Conservation (phyloP, 805 yeast genomes). For the Ogataea sp. region DNA sequence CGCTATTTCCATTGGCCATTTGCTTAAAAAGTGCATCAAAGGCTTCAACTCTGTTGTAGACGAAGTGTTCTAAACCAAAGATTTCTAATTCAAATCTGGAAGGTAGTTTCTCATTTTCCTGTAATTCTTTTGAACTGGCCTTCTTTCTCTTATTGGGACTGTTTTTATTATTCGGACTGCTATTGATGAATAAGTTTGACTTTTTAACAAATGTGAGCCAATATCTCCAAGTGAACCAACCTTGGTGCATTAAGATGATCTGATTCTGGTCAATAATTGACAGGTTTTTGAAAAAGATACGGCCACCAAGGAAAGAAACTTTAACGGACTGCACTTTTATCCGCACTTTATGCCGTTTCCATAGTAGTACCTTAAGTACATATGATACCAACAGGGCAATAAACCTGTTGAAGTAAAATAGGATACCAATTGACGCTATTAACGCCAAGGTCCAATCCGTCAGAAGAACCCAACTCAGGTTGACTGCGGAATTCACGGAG, state of each 20-base stretch:
- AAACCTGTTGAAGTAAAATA: constrained; percentile 72
- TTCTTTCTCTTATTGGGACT: too few relatives aligned
- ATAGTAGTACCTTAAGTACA: constrained; percentile 43
- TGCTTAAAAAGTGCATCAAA: constrained; percentile 41
- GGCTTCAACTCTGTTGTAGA: constrained; percentile 73
- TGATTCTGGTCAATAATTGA: constrained; percentile 67
- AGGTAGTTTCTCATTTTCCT: constrained; percentile 41
- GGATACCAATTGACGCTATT: constrained; percentile 48
- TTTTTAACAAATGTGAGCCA: constrained; percentile 55
- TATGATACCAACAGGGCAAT: constrained; percentile 53
- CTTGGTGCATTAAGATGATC: constrained; percentile 61
- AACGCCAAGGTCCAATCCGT: constrained; percentile 75
- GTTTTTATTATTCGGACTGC: too few relatives aligned
- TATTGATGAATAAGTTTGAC: constrained; percentile 22
- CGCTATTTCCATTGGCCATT: background rate
- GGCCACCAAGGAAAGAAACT: constrained; percentile 75
- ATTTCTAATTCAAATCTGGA: constrained; percentile 48
- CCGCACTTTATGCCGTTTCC: constrained; percentile 54
- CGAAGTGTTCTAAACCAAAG: constrained; percentile 76
- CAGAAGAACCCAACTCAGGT: constrained; percentile 62
- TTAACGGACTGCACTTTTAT: constrained; percentile 67
- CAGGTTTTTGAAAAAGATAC: constrained; percentile 69
- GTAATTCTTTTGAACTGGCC: constrained; percentile 12
- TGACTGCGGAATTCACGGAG: constrained; percentile 18
- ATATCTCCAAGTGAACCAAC: constrained; percentile 82